These are phyloP conservation scores for Chamaecyparis obtusa DNA, from an alignment of 75 land plant genomes.

Conservation along the genomic window DNA sequence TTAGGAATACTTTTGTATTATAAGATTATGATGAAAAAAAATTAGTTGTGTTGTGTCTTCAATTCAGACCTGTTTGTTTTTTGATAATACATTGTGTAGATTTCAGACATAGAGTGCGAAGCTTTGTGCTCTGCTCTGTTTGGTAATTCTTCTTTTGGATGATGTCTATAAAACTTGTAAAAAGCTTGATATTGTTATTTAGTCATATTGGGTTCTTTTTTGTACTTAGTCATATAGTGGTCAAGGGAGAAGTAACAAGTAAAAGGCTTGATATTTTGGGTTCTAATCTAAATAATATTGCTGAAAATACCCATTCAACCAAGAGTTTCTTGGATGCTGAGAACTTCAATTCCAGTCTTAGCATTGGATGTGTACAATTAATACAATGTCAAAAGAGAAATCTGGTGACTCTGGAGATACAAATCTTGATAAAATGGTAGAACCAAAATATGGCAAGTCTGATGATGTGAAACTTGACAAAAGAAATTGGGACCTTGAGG, in stretches of 20 bases:
- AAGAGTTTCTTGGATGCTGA: not conserved
- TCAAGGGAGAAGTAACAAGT: not conserved
- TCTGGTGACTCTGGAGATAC: slow-evolving; percentile 25
- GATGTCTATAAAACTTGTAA: too few species aligned
- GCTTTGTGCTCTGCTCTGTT: too few species aligned
- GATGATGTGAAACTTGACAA: slow-evolving; percentile 56
- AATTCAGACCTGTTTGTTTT: too few species aligned
- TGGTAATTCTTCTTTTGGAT: too few species aligned
- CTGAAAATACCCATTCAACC: slow-evolving; percentile 2
- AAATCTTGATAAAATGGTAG: slow-evolving; percentile 49
- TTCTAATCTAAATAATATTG: slow-evolving; percentile 8
- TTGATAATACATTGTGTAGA: too few species aligned
- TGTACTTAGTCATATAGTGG: too few species aligned
- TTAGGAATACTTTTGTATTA: too few species aligned
- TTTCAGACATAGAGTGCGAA: too few species aligned
- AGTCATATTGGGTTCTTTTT: too few species aligned
- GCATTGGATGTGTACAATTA: slow-evolving; percentile 5
- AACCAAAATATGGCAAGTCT: slow-evolving; percentile 6
- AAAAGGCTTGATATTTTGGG: not conserved
- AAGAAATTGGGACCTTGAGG: slow-evolving; percentile 87
- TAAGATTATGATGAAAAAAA: too few species aligned
- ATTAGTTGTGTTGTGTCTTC: too few species aligned
- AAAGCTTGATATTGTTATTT: too few species aligned
- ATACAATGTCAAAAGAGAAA: not conserved
- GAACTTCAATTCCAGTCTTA: not conserved